Evolutionary conservation across 768 basidiomycete species (phyloP).

Genomic region (Psilocybe azurescens): DNA sequence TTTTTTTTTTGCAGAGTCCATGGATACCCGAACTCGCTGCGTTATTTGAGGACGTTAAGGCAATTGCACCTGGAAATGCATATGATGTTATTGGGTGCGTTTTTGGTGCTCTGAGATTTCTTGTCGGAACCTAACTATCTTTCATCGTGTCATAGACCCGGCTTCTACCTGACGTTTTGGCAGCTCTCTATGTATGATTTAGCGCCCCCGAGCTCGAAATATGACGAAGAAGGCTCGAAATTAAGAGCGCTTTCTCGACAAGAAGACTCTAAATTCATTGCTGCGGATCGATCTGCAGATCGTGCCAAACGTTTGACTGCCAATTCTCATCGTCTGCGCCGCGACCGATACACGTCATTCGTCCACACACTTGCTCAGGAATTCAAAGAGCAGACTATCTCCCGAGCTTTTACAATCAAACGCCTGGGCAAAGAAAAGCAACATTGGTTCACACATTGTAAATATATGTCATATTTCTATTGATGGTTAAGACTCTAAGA

Average conservation of each 20-base stretch:
- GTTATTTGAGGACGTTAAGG: constrained; percentile 78
- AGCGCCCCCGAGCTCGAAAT: constrained; percentile 73
- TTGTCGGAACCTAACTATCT: constrained; percentile 6
- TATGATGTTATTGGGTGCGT: constrained; percentile 75
- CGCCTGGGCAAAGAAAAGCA: constrained; percentile 78
- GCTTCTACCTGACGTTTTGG: constrained; percentile 97
- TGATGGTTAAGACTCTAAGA: background rate
- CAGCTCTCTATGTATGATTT: constrained; percentile 93
- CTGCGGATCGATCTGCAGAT: constrained; percentile 77
- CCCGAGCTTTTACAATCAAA: constrained; percentile 76
- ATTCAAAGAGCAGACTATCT: constrained; percentile 75
- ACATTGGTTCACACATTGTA: constrained; percentile 82
- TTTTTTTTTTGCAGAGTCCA: constrained; percentile 54
- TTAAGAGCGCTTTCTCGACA: constrained; percentile 67
- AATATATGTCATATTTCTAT: constrained; percentile 10
- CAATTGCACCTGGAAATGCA: constrained; percentile 69
- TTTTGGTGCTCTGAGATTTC: background rate
- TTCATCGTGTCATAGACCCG: constrained; percentile 57
- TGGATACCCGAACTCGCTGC: constrained; percentile 80
- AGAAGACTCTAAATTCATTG: constrained; percentile 65
- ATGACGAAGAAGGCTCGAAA: constrained; percentile 76
- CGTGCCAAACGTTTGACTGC: constrained; percentile 63
- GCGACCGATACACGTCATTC: constrained; percentile 71
- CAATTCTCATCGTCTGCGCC: constrained; percentile 58
- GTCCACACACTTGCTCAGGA: constrained; percentile 67